These are phyloP conservation scores for Capsella bursapastoris DNA, from an alignment of 345 rosid genomes.

Conservation along the genomic window DNA sequence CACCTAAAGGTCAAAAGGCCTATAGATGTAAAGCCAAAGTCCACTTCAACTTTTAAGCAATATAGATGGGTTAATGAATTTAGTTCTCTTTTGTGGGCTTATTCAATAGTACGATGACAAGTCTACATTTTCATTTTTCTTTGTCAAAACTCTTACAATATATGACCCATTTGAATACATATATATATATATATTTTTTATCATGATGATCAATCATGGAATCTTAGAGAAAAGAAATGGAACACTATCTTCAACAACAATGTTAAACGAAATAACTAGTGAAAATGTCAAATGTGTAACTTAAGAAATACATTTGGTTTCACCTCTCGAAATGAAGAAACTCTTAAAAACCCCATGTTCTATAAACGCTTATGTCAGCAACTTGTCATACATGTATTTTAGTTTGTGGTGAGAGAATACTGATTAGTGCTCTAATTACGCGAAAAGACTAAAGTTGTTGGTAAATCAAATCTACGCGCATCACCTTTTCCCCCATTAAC, in stretches of 20 bases:
- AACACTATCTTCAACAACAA: neutral
- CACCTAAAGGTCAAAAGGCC: constrained; percentile 11
- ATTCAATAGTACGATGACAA: neutral
- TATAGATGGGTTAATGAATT: neutral
- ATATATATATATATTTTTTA: too few species aligned
- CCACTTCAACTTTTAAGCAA: constrained; percentile 2
- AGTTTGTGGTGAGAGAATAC: constrained; percentile 18
- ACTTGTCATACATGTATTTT: constrained; percentile 25
- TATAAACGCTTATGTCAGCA: constrained; percentile 32
- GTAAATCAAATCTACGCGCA: constrained; percentile 42
- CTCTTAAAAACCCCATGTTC: neutral
- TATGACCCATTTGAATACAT: too few species aligned
- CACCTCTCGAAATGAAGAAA: neutral
- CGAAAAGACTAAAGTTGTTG: constrained; percentile 23
- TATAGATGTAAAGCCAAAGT: constrained; percentile 25
- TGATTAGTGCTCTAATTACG: constrained; percentile 42
- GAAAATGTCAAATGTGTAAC: neutral
- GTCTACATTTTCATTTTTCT: neutral
- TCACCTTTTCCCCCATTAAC: constrained; percentile 36
- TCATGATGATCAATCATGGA: neutral
- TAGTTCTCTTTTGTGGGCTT: constrained; percentile 21
- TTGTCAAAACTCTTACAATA: neutral
- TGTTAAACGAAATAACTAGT: neutral
- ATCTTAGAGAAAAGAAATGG: neutral
- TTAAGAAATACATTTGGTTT: constrained; percentile 3